Base-by-base conservation (phyloP, 176 grass and related monocot genomes). In the Lolium perenne region DNA sequence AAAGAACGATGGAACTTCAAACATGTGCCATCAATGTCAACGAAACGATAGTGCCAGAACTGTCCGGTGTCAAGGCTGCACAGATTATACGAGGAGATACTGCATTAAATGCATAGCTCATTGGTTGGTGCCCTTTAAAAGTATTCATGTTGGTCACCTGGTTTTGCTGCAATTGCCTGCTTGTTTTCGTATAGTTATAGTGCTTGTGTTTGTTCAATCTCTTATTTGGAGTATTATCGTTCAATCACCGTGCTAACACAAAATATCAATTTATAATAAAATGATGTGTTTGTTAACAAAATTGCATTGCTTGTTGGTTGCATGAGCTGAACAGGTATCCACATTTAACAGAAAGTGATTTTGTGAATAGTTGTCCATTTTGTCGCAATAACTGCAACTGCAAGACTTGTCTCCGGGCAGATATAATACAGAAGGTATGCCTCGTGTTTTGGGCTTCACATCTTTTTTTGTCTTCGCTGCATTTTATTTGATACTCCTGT, bases 1-100 rank as follows among this genome's bases (percentile, higher is more conserved):
- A 47, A 88, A 12, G 72, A 47, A 0, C 0, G 22, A 83, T 23
- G 58, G 17, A 2, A 32, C 65, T 76, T 82, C 90, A 32, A 21
- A 13, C 9, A 94, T 92, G 88, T 97, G 95, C n/a, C 95, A 97
- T 76, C 95, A 97, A 15, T 98, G 93, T 56, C 91, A 98, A 48
- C 87, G 93, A 18, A 95, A 91, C 0, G 93, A 98, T 21, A 98
- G 63, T 3, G 95, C 80, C 64, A 88, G 87, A 82, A 89, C 92
- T 11, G 87, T 98, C 45, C 61, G 53, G 16, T 98, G 95, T 68
- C 25, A 14, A 9, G 20, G 8, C 21, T 95, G 93, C 57, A 58
- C 4, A 23, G 14, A 8, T 0, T 62, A 17, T 0, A 91, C 0
- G 41, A 94, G 83, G 66, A 86, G 95, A 84, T 98, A 92, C 45